Conservation (phyloP, 441 rosid genomes). For the Syzygium syzygioides region DNA sequence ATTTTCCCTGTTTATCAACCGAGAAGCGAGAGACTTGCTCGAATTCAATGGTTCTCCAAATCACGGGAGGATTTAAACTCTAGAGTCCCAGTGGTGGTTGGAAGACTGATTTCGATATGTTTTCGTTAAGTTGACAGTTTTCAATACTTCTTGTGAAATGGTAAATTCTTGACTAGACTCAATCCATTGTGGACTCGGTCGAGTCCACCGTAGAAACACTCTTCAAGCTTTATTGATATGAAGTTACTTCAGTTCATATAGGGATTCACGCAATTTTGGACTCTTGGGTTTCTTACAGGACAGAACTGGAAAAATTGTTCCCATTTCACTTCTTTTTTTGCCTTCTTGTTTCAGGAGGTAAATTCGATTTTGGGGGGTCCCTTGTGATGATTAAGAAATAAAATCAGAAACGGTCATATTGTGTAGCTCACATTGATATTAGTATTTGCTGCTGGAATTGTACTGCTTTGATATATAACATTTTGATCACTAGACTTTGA, state of each 20-base stretch:
- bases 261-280: neutral
- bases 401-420: neutral
- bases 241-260: neutral
- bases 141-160: neutral
- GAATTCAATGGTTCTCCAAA: neutral
- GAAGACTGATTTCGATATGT: neutral
- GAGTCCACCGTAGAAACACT: neutral
- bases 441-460: neutral
- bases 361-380: neutral
- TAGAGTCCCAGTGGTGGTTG: neutral
- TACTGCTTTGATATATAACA: neutral
- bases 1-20: neutral
- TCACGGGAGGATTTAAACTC: neutral
- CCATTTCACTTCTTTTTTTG: neutral
- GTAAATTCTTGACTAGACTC: neutral
- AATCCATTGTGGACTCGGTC: neutral
- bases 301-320: neutral
- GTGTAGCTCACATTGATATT: neutral
- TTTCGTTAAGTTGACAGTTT: neutral
- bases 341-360: neutral
- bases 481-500: neutral
- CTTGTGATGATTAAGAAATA: neutral
- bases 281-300: neutral
- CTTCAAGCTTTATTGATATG: neutral
- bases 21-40: neutral